Conservation (phyloP, 2,329 filamentous ascomycete species). For the Fusarium virguliforme region DNA sequence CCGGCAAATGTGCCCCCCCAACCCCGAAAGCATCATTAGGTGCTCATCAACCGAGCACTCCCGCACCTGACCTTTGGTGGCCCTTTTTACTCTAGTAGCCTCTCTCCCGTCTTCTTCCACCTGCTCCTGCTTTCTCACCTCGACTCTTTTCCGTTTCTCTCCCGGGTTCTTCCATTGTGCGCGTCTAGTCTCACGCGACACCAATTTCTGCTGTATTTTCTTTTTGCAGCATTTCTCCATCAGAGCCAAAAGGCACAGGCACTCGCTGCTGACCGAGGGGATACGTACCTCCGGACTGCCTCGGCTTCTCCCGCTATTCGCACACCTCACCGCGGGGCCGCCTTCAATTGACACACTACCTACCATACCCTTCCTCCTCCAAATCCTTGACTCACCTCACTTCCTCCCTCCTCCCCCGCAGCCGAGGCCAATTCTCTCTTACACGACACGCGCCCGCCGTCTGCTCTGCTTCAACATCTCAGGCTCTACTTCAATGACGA, state of each 20-base stretch:
- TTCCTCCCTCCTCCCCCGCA: slow-evolving; percentile 16
- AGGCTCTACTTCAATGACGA: slow-evolving; percentile 49
- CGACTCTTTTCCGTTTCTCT: slow-evolving; percentile 21
- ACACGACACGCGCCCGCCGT: slow-evolving; percentile 31
- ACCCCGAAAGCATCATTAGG: slow-evolving; percentile 40
- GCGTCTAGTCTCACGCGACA: slow-evolving; percentile 39
- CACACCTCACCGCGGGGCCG: slow-evolving; percentile 23
- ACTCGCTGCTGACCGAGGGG: slow-evolving; percentile 25
- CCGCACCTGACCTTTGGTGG: slow-evolving; percentile 38
- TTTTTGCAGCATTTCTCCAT: slow-evolving; percentile 7
- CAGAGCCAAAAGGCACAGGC: slow-evolving; percentile 14
- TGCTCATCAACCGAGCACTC: slow-evolving; percentile 45
- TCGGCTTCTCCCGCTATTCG: slow-evolving; percentile 51
- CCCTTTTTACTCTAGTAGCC: neutral
- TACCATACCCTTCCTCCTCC: slow-evolving; percentile 32
- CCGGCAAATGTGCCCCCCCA: slow-evolving; percentile 18
- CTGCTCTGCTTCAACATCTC: slow-evolving; percentile 22
- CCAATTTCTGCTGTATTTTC: slow-evolving; percentile 14
- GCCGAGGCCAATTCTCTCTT: slow-evolving; percentile 31
- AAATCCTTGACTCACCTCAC: slow-evolving; percentile 43
- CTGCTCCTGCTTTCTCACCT: neutral
- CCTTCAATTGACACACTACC: slow-evolving; percentile 5
- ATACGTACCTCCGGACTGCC: slow-evolving; percentile 44
- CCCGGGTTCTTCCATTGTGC: slow-evolving; percentile 39
- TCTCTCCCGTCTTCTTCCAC: slow-evolving; percentile 29